Conservation (phyloP, 1,284 basidiomycete genomes). For the Hypsizygus ulmarius region DNA sequence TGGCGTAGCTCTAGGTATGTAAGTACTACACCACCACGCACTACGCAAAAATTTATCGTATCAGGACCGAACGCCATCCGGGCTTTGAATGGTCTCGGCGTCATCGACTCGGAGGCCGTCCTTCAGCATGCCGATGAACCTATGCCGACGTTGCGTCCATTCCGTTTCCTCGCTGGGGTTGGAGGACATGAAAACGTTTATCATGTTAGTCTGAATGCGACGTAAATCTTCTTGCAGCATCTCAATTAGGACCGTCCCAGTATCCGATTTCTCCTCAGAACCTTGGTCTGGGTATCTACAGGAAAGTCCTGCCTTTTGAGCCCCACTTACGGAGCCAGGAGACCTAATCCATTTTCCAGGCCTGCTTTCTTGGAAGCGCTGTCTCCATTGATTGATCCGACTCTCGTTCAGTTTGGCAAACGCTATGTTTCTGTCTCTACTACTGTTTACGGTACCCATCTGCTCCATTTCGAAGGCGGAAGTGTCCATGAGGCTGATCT, state of each 20-base stretch:
- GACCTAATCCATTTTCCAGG: constrained; percentile 25
- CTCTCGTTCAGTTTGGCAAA: constrained; percentile 47
- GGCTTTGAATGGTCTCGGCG: constrained; percentile 41
- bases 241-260: constrained; percentile 26
- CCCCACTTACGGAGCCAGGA: background rate
- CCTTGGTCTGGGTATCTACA: constrained; percentile 41
- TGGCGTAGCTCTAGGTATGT: constrained; percentile 57
- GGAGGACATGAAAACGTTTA: constrained; percentile 44
- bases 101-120: constrained; percentile 42
- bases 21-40: constrained; percentile 4
- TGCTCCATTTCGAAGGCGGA: constrained; percentile 45
- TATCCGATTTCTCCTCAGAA: constrained; percentile 35
- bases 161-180: constrained; percentile 40
- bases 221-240: background rate
- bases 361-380: constrained; percentile 50
- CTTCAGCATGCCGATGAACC: constrained; percentile 35
- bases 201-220: constrained; percentile 32
- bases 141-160: constrained; percentile 30
- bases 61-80: constrained; percentile 51
- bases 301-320: constrained; percentile 25
- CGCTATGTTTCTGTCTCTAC: constrained; percentile 41
- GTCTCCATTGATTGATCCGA: constrained; percentile 41
- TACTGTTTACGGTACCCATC: constrained; percentile 25
- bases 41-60: background rate
- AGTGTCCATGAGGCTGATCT: constrained; percentile 46